Conservation (phyloP, 2,329 filamentous ascomycete genomes). For the Ophiostoma ulmi region DNA sequence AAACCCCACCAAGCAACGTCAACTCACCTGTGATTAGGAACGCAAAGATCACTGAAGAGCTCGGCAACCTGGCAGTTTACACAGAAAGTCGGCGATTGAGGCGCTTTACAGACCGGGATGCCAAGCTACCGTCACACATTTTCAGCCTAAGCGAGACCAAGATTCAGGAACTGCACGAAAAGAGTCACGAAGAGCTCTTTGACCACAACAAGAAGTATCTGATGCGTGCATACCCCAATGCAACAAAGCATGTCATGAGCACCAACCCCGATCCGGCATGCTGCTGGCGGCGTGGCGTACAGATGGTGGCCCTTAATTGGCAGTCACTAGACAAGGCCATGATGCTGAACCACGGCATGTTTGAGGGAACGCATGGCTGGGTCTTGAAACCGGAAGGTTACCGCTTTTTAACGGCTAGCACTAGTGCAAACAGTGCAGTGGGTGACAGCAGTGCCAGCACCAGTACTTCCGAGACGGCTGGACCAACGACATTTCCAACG, state of each 20-base stretch:
- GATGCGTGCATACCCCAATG: conserved; percentile 87
- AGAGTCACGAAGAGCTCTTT: conserved; percentile 70
- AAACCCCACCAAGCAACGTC: conserved; percentile 29
- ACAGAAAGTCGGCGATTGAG: conserved; percentile 80
- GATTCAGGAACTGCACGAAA: conserved; percentile 55
- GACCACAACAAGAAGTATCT: conserved; percentile 81
- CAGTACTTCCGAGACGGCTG: background rate
- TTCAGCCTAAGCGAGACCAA: conserved; percentile 84
- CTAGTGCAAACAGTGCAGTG: conserved; percentile 31
- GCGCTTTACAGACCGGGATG: conserved; percentile 60
- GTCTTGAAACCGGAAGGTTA: conserved; percentile 77
- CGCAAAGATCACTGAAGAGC: conserved; percentile 58
- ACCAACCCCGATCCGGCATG: conserved; percentile 91
- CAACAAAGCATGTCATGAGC: conserved; percentile 65
- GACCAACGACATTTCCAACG: background rate
- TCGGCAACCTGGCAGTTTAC: conserved; percentile 76
- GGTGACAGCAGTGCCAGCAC: conserved; percentile 32
- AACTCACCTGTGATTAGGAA: conserved; percentile 29
- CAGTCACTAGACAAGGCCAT: conserved; percentile 90
- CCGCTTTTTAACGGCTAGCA: conserved; percentile 42
- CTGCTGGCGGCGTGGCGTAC: conserved; percentile 89
- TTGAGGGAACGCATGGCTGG: conserved; percentile 78
- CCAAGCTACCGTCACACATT: conserved; percentile 60
- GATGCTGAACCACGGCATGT: conserved; percentile 98
- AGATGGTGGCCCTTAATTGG: conserved; percentile 98